A percentile compares a stretch with the other conserved stretches of the same genome.
phyloP scores from a whole-genome alignment of 768 basidiomycete genomes.

The Auriscalpium vulgare region DNA sequence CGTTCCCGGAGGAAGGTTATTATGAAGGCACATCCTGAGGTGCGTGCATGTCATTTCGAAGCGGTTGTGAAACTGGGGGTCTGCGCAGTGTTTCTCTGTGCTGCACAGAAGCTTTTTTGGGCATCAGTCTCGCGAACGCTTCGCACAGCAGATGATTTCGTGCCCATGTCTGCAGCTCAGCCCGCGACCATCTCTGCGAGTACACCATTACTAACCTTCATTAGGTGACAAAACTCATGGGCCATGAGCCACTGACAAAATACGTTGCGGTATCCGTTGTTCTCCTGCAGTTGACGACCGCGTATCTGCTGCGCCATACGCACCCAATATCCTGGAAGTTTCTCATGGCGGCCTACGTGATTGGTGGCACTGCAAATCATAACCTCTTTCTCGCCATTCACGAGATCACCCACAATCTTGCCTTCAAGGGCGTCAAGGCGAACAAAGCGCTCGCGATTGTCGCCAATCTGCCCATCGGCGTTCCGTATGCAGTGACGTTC shows the following conservation, averaged over 20 bases:
- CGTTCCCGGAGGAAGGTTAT: slow-evolving; percentile 80
- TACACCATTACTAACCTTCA: not conserved
- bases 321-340: slow-evolving; percentile 66
- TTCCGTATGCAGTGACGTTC: slow-evolving; percentile 94
- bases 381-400: slow-evolving; percentile 98
- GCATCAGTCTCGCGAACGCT: no score
- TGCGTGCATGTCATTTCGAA: slow-evolving; percentile 23
- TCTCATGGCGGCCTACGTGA: slow-evolving; percentile 67
- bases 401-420: slow-evolving; percentile 97
- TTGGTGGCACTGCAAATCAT: slow-evolving; percentile 95
- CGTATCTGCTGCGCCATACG: slow-evolving; percentile 58
- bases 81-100: no score
- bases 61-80: no score
- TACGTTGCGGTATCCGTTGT: slow-evolving; percentile 84
- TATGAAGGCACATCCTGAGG: slow-evolving; percentile 91
- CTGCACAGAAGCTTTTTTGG: no score
- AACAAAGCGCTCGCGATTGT: slow-evolving; percentile 89
- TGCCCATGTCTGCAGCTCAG: not conserved
- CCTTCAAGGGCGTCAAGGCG: slow-evolving; percentile 71
- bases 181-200: no score
- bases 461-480: slow-evolving; percentile 87
- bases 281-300: slow-evolving; percentile 57
- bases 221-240: slow-evolving; percentile 95
- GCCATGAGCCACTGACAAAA: slow-evolving; percentile 86
- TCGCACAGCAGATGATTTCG: no score